Percentiles rank a stretch among this genome's conserved stretches.
Conservation (phyloP, 2,329 filamentous ascomycete genomes). For the Penicillium aurantiogriseum region DNA sequence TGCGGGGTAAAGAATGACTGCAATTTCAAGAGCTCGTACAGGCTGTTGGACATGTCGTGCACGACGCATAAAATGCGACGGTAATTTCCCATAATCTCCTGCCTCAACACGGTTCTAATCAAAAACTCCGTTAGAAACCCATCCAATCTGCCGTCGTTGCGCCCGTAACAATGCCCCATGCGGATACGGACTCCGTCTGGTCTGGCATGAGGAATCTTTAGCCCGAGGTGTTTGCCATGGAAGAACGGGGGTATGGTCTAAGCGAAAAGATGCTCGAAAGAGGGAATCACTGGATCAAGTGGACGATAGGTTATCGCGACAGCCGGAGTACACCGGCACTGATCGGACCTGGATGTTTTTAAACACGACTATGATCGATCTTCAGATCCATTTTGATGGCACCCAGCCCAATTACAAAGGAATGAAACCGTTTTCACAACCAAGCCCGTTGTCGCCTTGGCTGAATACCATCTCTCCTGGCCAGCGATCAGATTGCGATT, state of each 20-base stretch:
- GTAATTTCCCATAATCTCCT: constrained; percentile 5
- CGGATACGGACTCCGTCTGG: constrained; percentile 23
- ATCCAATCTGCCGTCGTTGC: constrained; percentile 24
- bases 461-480: constrained; percentile 2
- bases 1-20: constrained; percentile 6
- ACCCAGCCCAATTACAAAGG: not conserved
- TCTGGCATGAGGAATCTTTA: constrained; percentile 29
- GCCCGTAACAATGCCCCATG: constrained; percentile 15
- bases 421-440: not conserved
- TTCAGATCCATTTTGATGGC: constrained; percentile 13
- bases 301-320: not conserved
- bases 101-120: not conserved
- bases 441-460: not conserved
- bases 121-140: constrained; percentile 11
- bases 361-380: constrained; percentile 13
- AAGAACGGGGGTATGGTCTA: constrained; percentile 25
- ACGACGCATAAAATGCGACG: constrained; percentile 26
- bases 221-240: constrained; percentile 29
- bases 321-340: not conserved
- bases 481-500: constrained; percentile 13
- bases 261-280: constrained; percentile 9
- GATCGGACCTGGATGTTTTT: constrained; percentile 12
- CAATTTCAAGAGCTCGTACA: constrained; percentile 21
- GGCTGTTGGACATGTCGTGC: constrained; percentile 24
- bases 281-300: not conserved